Evolutionary conservation across 2,329 filamentous ascomycete species (phyloP).

Genomic region (Claviceps monticola): DNA sequence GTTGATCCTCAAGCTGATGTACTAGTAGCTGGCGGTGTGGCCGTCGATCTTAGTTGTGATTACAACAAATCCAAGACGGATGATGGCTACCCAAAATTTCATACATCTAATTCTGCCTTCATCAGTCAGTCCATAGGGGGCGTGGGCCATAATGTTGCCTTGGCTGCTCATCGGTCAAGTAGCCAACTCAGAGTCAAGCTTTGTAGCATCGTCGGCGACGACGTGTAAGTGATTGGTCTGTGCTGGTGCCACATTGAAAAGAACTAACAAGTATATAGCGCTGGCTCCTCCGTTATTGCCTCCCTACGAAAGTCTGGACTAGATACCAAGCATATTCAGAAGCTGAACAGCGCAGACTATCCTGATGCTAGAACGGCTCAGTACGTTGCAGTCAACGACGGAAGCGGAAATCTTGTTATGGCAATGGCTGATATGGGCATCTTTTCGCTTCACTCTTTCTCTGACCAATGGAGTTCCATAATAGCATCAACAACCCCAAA

Average conservation of each 20-base stretch:
- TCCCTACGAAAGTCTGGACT: constrained; percentile 52
- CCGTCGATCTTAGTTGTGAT: constrained; percentile 78
- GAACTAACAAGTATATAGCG: constrained; percentile 25
- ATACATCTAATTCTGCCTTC: constrained; percentile 75
- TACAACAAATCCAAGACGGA: constrained; percentile 28
- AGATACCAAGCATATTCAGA: constrained; percentile 47
- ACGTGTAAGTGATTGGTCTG: constrained; percentile 37
- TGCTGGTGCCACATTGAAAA: neutral
- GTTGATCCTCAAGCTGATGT: constrained; percentile 40
- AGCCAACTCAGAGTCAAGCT: constrained; percentile 50
- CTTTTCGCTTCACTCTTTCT: constrained; percentile 43
- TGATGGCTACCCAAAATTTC: constrained; percentile 33
- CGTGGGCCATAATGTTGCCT: constrained; percentile 82
- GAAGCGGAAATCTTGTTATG: constrained; percentile 67
- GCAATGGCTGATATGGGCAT: constrained; percentile 96
- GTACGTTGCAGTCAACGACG: constrained; percentile 82
- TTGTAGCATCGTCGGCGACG: constrained; percentile 70
- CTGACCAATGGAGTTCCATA: constrained; percentile 45
- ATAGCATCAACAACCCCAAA: constrained; percentile 45
- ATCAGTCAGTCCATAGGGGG: constrained; percentile 80
- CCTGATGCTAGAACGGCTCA: constrained; percentile 62
- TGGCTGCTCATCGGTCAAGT: constrained; percentile 60
- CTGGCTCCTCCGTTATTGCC: constrained; percentile 59
- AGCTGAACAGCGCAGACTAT: constrained; percentile 32
- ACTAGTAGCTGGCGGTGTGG: constrained; percentile 82